Base-by-base conservation (phyloP, 352 stramenopile species). In the Plasmopara viticola region DNA sequence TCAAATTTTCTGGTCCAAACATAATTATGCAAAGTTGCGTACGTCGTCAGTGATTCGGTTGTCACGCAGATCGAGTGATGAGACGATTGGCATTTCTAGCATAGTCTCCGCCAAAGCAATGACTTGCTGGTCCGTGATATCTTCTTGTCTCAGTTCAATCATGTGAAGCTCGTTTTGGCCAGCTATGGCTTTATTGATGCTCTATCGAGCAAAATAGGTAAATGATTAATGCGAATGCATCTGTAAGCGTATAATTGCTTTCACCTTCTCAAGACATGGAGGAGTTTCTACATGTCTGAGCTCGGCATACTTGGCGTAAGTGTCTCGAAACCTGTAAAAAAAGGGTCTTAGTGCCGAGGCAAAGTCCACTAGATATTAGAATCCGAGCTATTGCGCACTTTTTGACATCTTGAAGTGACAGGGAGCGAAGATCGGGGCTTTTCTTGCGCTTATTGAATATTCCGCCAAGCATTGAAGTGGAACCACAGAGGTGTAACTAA, bases 361-460 rank as follows among this genome's bases (percentile, higher is more conserved):
- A 25, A 25, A 25, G 20, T 25, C 20, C 20, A 25, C 20, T 3
- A 25, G 20, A 25, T 25, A 25, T 25, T 3, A 25, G 3, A 25
- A 25, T 25, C 3, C 3, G 20, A 25, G 20, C 20, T 25, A 25
- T 25, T 5, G 48, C 59, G 8, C 43, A 87, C 78, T 72, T 74
- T 47, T 90, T 90, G 37, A 90, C 72, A 34, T 90, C 77, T 53
- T 90, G 77, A 2, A 90, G 62, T n/a, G 77, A 73, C 9, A 78
- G 80, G 17, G 72, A 61, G n/a, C 80, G 80, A 25, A 88, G 68
- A 48, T 88, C 78, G 49, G 85, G 77, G 40, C 63, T 81, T 64
- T 90, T 90, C 68, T 84, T 87, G 37, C 74, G 76, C 64, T 90
- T 90, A 41, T 86, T 62, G 58, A 90, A 90, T 53, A 90, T 83